Evolutionary conservation across 1,284 basidiomycete genomes (phyloP).

Genomic region (Cystobasidiaceae sp.): DNA sequence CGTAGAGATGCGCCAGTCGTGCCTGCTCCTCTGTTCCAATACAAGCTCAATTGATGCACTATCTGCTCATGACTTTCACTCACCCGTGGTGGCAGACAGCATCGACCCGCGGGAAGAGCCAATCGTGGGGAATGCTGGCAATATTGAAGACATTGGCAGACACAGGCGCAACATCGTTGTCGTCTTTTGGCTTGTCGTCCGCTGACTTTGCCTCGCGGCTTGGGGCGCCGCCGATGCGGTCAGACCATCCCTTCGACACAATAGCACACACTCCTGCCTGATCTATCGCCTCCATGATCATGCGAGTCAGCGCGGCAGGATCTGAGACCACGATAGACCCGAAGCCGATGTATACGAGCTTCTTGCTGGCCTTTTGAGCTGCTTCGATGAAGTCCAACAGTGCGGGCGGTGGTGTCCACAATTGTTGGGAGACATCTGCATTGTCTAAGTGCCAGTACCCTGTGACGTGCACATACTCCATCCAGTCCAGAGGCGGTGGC

Average conservation of each 20-base stretch:
- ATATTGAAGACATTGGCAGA: constrained; percentile 1
- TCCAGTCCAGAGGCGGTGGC: constrained; percentile 5
- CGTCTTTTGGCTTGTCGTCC: too few species aligned
- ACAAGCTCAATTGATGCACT: too few species aligned
- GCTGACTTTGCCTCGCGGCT: not conserved
- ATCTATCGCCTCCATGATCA: not conserved
- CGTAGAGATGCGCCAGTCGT: constrained; percentile 71
- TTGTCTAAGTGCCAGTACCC: constrained; percentile 12
- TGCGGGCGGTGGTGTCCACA: not conserved
- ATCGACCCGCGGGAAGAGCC: constrained; percentile 9
- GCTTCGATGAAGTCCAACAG: not conserved
- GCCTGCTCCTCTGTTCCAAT: constrained; percentile 80
- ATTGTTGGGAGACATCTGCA: not conserved
- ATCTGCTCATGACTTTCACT: too few species aligned
- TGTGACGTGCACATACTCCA: not conserved
- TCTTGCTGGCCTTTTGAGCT: not conserved
- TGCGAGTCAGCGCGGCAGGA: not conserved
- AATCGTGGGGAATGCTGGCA: constrained; percentile 5
- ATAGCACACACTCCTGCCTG: not conserved
- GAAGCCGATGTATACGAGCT: not conserved
- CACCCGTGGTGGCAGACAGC: constrained; percentile 13
- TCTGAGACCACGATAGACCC: constrained; percentile 2
- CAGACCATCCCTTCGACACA: constrained; percentile 5
- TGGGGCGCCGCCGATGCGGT: not conserved
- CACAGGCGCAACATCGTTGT: not conserved